phyloP scores from a whole-genome alignment of 1,284 basidiomycete species.

The Pyrrhoderma lamaoense region DNA sequence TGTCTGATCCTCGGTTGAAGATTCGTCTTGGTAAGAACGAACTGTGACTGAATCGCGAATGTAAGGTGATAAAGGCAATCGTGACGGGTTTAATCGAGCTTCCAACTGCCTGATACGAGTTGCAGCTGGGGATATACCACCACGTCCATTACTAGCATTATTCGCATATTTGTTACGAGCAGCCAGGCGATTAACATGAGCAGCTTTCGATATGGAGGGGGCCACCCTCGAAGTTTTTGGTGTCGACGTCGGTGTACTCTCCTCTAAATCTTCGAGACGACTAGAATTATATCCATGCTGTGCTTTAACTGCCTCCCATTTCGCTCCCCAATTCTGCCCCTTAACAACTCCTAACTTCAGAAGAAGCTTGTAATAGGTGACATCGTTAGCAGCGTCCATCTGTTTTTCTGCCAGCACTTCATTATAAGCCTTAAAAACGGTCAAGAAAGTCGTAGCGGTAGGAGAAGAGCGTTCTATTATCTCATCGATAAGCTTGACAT shows the following conservation, averaged over 20 bases:
- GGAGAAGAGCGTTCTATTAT: conserved; percentile 61
- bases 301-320: conserved; percentile 63
- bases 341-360: conserved; percentile 72
- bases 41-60: conserved; percentile 37
- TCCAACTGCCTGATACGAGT: not conserved
- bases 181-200: no score
- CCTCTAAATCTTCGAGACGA: not conserved
- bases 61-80: conserved; percentile 1
- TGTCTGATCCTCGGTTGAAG: conserved; percentile 4
- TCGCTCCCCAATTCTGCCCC: conserved; percentile 67
- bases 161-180: no score
- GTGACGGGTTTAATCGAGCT: not conserved
- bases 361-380: conserved; percentile 71
- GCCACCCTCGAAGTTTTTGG: conserved; percentile 17
- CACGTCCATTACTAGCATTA: not conserved
- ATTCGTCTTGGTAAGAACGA: conserved; percentile 36
- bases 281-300: conserved; percentile 38
- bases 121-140: not conserved
- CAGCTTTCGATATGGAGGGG: not conserved
- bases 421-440: conserved; percentile 76
- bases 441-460: conserved; percentile 60
- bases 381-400: conserved; percentile 70
- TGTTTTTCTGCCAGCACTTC: conserved; percentile 64
- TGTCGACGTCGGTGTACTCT: conserved; percentile 16
- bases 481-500: conserved; percentile 65